Conservation (phyloP, 129 eudicot genomes). For the Pittosporum tobira region DNA sequence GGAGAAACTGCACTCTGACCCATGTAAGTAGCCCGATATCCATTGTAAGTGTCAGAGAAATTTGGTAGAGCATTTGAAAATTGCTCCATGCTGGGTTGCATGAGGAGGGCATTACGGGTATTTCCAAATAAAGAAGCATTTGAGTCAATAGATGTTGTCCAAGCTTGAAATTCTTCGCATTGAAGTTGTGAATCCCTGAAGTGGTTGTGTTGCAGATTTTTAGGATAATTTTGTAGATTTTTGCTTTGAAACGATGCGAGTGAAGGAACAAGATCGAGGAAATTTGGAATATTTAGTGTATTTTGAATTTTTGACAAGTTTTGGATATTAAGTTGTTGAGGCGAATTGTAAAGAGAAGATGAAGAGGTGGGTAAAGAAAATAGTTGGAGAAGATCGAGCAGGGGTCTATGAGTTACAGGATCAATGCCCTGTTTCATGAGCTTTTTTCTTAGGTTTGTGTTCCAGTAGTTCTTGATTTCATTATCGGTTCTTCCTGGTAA, state of each 20-base stretch:
- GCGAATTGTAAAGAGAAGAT: not conserved
- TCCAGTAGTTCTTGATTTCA: conserved; percentile 31
- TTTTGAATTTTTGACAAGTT: not conserved
- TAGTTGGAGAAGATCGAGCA: conserved; percentile 15
- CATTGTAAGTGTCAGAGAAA: not conserved
- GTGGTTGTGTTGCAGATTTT: not conserved
- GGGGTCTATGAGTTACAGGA: conserved; percentile 23
- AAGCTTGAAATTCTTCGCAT: not conserved
- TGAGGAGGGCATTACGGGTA: not conserved
- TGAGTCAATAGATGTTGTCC: not conserved
- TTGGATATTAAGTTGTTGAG: not conserved
- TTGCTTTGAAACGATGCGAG: not conserved
- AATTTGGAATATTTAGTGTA: not conserved
- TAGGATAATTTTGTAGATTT: not conserved
- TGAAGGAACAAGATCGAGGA: not conserved
- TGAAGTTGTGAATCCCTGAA: not conserved
- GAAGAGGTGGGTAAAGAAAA: not conserved
- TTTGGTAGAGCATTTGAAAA: not conserved
- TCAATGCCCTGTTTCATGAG: conserved; percentile 22
- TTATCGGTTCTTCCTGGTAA: conserved; percentile 29
- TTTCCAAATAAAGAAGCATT: not conserved
- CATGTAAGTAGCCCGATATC: not conserved
- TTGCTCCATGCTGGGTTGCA: not conserved
- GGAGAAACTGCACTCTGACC: not conserved
- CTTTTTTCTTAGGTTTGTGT: conserved; percentile 20